phyloP scores from a whole-genome alignment of 352 stramenopile species.

The Plasmopara muralis region DNA sequence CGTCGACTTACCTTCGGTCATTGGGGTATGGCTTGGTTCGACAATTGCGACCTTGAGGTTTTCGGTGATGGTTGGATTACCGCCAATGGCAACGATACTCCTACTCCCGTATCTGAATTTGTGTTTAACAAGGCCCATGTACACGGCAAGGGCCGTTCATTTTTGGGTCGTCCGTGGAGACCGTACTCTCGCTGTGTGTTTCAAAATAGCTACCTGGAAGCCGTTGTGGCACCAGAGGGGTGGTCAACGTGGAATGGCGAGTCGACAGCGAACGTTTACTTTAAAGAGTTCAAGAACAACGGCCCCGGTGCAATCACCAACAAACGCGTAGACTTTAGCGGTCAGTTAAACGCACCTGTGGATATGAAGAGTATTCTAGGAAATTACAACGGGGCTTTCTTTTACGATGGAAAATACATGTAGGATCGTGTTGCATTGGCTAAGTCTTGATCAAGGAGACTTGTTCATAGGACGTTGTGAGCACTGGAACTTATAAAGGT shows the following conservation, averaged over 20 bases:
- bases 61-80: constrained; percentile 9
- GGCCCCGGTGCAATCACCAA: constrained; percentile 2
- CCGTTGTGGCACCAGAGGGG: constrained; percentile 4
- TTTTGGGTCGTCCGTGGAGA: constrained; percentile 10
- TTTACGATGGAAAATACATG: neutral
- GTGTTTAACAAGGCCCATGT: constrained; percentile 7
- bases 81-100: constrained; percentile 8
- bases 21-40: constrained; percentile 8
- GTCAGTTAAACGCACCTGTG: constrained; percentile 2
- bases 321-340: constrained; percentile 6
- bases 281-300: constrained; percentile 13
- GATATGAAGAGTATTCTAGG: constrained; percentile 3
- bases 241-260: constrained; percentile 5
- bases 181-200: constrained; percentile 4
- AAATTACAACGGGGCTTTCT: neutral
- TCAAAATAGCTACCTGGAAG: constrained; percentile 7
- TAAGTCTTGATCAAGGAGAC: too few species aligned
- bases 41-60: constrained; percentile 11
- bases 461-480: too few species aligned
- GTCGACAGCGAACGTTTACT: constrained; percentile 7
- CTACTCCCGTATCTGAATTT: constrained; percentile 1
- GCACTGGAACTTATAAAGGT: too few species aligned
- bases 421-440: too few species aligned
- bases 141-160: constrained; percentile 2
- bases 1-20: constrained; percentile 13